Percentiles rank a stretch among this genome's conserved stretches.
These are phyloP conservation scores for Ustulina deusta DNA, from an alignment of 2,329 filamentous ascomycete genomes.

Conservation along the genomic window DNA sequence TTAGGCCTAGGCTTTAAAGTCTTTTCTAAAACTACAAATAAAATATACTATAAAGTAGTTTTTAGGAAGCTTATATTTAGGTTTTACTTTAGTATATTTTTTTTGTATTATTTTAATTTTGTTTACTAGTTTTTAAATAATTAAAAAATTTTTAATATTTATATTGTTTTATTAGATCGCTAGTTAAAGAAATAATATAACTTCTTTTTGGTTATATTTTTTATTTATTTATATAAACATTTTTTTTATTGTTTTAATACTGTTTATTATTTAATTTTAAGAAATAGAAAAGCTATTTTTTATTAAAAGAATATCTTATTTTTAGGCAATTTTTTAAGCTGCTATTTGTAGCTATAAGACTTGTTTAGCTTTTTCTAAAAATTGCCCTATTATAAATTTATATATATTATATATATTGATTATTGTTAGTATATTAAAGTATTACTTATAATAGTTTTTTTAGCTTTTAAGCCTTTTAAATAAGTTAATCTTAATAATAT, in stretches of 20 bases:
- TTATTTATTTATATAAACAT: constrained; percentile 3
- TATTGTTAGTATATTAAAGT: neutral
- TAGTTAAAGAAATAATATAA: constrained; percentile 6
- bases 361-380: neutral
- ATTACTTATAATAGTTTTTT: neutral
- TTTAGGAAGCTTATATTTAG: neutral
- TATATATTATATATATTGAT: neutral
- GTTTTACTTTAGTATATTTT: neutral
- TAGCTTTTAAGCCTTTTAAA: neutral
- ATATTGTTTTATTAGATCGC: neutral
- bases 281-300: neutral
- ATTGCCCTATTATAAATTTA: neutral
- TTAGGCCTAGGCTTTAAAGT: constrained; percentile 5
- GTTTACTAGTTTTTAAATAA: neutral
- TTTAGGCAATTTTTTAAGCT: neutral
- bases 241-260: neutral
- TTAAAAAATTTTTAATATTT: neutral
- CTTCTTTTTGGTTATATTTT: constrained; percentile 16
- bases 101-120: neutral
- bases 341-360: no score
- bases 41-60: constrained; percentile 4
- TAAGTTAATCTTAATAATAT: neutral
- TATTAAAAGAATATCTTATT: neutral
- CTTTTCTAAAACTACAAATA: neutral
- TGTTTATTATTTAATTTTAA: neutral